These are phyloP conservation scores for Fusarium caatingaense DNA, from an alignment of 2,329 filamentous ascomycete genomes.

Conservation along the genomic window DNA sequence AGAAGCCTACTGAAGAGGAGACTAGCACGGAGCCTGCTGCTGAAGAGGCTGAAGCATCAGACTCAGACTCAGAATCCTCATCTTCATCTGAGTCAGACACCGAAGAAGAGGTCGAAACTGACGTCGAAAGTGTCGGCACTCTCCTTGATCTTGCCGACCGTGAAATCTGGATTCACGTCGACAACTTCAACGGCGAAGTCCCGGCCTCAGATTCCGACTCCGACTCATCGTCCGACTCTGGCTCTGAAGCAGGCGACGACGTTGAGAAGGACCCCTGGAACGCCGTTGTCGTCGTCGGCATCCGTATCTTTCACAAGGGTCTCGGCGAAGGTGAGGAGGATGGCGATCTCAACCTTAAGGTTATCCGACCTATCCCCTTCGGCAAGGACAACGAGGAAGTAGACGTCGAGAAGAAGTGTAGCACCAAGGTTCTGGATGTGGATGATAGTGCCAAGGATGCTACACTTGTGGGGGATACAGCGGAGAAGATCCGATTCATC, in stretches of 20 bases:
- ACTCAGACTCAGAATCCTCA: neutral
- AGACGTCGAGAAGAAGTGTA: constrained; percentile 44
- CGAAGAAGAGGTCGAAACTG: constrained; percentile 32
- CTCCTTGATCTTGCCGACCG: constrained; percentile 56
- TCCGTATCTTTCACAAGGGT: constrained; percentile 69
- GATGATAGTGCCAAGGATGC: constrained; percentile 61
- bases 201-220: constrained; percentile 13
- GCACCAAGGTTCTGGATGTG: constrained; percentile 54
- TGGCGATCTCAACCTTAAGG: constrained; percentile 53
- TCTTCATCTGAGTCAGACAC: neutral
- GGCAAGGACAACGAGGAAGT: constrained; percentile 40
- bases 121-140: constrained; percentile 48
- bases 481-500: constrained; percentile 53
- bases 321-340: constrained; percentile 47
- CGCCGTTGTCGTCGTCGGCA: constrained; percentile 69
- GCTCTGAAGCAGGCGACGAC: constrained; percentile 60
- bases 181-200: constrained; percentile 24
- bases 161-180: constrained; percentile 52
- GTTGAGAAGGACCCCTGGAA: constrained; percentile 71
- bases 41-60: neutral
- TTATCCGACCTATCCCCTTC: constrained; percentile 54
- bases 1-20: neutral
- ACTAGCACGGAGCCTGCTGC: neutral
- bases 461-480: constrained; percentile 51
- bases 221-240: constrained; percentile 1